A percentile compares a stretch with the other conserved stretches of the same genome.
Evolutionary conservation across 257 asterid genomes (phyloP).

Genomic region (Thymus mandschuricus): DNA sequence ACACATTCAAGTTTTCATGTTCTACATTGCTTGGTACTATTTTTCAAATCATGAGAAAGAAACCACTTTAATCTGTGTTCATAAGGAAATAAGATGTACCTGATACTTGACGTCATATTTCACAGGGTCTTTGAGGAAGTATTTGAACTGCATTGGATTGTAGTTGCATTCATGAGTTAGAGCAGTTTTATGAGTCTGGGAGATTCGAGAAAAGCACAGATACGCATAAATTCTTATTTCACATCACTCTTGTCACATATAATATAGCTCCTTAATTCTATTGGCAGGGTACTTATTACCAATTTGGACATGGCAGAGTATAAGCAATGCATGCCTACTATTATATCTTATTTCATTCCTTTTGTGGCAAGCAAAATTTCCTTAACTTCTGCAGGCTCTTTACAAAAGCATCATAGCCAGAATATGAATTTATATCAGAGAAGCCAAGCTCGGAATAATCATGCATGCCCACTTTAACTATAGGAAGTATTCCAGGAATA

Average conservation of each 20-base stretch:
- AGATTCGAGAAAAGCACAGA: background rate
- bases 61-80: background rate
- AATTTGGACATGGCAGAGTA: background rate
- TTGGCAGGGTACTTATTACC: background rate
- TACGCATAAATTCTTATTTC: background rate
- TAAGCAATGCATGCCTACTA: background rate
- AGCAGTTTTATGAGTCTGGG: background rate
- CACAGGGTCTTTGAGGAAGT: conserved; percentile 62
- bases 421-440: background rate
- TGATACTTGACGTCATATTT: conserved; percentile 77
- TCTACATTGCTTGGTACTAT: background rate
- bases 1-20: background rate
- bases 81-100: conserved; percentile 45
- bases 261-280: conserved; percentile 12
- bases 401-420: background rate
- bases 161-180: conserved; percentile 20
- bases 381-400: background rate
- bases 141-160: conserved; percentile 52
- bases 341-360: background rate
- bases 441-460: background rate
- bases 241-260: background rate
- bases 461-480: background rate
- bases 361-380: background rate
- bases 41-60: conserved; percentile 13
- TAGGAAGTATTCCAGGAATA: background rate